phyloP scores from a whole-genome alignment of 2,329 filamentous ascomycete species.

The Scedosporium aurantiacum region DNA sequence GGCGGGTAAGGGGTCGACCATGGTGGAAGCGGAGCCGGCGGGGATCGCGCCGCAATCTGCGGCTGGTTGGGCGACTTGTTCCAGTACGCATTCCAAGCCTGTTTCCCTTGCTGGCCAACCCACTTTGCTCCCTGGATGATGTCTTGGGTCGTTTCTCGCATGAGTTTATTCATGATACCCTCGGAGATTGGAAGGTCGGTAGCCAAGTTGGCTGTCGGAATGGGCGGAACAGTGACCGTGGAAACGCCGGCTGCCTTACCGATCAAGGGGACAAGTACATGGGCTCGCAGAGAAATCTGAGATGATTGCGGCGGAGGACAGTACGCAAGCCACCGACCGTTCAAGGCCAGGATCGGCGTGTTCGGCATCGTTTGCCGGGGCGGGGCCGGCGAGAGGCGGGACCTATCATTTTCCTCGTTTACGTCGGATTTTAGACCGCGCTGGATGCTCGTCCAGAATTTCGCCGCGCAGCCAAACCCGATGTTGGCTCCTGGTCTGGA shows the following conservation, averaged over 20 bases:
- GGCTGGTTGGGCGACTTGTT: constrained; percentile 42
- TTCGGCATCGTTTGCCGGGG: constrained; percentile 33
- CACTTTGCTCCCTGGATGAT: constrained; percentile 64
- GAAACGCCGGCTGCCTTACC: constrained; percentile 44
- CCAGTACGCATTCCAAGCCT: constrained; percentile 75
- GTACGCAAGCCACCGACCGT: constrained; percentile 66
- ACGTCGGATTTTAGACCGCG: constrained; percentile 39
- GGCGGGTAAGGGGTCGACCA: constrained; percentile 35
- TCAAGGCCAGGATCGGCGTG: constrained; percentile 57
- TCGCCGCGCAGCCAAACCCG: constrained; percentile 61
- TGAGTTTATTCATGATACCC: constrained; percentile 63
- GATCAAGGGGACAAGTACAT: constrained; percentile 44
- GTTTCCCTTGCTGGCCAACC: constrained; percentile 65
- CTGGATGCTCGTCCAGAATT: constrained; percentile 84
- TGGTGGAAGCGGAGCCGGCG: constrained; percentile 29
- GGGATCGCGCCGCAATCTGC: constrained; percentile 30
- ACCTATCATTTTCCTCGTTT: constrained; percentile 33
- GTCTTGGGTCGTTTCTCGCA: constrained; percentile 70
- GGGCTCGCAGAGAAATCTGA: constrained; percentile 57
- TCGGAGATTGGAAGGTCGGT: constrained; percentile 64
- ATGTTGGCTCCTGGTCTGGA: constrained; percentile 29
- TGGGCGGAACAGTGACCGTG: constrained; percentile 56
- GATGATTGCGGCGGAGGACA: constrained; percentile 63
- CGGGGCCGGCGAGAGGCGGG: constrained; percentile 22
- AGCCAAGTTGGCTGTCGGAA: constrained; percentile 54